A percentile compares a stretch with the other conserved stretches of the same genome.
phyloP scores from a whole-genome alignment of 345 rosid species.

The Eucalyptus decipiens region DNA sequence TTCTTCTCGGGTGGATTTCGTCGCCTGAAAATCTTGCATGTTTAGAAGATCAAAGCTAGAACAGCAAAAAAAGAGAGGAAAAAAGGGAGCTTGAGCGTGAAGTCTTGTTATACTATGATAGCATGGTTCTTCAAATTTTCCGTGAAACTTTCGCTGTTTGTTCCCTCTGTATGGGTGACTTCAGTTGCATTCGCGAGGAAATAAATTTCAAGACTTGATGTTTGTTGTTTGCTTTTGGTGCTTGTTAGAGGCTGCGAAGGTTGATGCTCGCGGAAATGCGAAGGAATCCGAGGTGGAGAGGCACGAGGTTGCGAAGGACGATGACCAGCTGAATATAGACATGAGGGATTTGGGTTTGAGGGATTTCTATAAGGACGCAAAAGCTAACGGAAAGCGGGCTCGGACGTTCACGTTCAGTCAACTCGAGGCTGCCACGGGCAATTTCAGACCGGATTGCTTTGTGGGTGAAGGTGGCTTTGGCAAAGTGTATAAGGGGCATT shows the following conservation, averaged over 20 bases:
- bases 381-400: slow-evolving; percentile 14
- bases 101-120: neutral
- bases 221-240: neutral
- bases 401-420: slow-evolving; percentile 44
- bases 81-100: neutral
- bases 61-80: neutral
- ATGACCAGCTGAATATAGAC: slow-evolving; percentile 41
- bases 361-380: slow-evolving; percentile 26
- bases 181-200: neutral
- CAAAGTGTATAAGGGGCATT: slow-evolving; percentile 57
- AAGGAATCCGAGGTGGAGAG: neutral
- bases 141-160: neutral
- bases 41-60: neutral
- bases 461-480: slow-evolving; percentile 95
- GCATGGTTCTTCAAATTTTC: neutral
- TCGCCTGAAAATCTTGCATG: neutral
- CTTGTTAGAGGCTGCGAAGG: slow-evolving; percentile 30
- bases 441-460: slow-evolving; percentile 55
- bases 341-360: slow-evolving; percentile 34
- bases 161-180: neutral
- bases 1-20: neutral
- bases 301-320: slow-evolving; percentile 24
- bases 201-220: neutral
- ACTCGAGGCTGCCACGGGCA: slow-evolving; percentile 44
- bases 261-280: slow-evolving; percentile 21